Conservation (phyloP, 768 basidiomycete genomes). For the Suillus hirtellus region DNA sequence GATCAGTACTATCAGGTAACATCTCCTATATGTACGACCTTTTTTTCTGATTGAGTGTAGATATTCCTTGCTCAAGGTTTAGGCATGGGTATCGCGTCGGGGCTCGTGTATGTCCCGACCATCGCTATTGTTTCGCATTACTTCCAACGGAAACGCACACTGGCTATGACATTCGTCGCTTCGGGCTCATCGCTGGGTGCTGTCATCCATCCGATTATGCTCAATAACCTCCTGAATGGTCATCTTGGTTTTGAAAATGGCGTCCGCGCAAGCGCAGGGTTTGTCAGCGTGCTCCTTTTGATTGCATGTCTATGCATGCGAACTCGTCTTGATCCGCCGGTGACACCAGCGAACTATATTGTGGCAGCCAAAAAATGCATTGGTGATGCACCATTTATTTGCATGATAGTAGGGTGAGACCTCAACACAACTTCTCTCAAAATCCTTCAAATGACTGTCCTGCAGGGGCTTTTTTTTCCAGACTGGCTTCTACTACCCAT, state of each 20-base stretch:
- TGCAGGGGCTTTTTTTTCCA: slow-evolving; percentile 21
- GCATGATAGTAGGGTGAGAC: slow-evolving; percentile 6
- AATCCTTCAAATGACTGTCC: background rate
- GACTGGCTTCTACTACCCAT: slow-evolving; percentile 45
- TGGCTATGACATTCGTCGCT: slow-evolving; percentile 41
- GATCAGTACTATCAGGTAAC: slow-evolving; percentile 41
- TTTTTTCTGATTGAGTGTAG: slow-evolving; percentile 19
- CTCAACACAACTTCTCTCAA: background rate
- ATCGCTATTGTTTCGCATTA: slow-evolving; percentile 43
- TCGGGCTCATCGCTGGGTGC: slow-evolving; percentile 33
- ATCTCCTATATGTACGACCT: background rate
- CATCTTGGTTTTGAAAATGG: slow-evolving; percentile 37
- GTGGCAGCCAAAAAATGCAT: slow-evolving; percentile 4
- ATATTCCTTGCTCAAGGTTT: slow-evolving; percentile 24
- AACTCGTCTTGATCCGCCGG: slow-evolving; percentile 37
- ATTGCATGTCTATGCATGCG: slow-evolving; percentile 28
- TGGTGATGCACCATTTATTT: slow-evolving; percentile 10
- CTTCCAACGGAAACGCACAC: slow-evolving; percentile 36
- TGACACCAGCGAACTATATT: slow-evolving; percentile 10
- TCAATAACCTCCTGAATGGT: slow-evolving; percentile 20
- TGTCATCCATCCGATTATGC: slow-evolving; percentile 26
- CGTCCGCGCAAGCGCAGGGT: slow-evolving; percentile 42
- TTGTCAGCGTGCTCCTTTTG: slow-evolving; percentile 37
- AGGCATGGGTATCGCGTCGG: slow-evolving; percentile 41
- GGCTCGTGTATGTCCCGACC: slow-evolving; percentile 44